phyloP scores from a whole-genome alignment of 768 basidiomycete genomes.

The Mycena leptocephala region DNA sequence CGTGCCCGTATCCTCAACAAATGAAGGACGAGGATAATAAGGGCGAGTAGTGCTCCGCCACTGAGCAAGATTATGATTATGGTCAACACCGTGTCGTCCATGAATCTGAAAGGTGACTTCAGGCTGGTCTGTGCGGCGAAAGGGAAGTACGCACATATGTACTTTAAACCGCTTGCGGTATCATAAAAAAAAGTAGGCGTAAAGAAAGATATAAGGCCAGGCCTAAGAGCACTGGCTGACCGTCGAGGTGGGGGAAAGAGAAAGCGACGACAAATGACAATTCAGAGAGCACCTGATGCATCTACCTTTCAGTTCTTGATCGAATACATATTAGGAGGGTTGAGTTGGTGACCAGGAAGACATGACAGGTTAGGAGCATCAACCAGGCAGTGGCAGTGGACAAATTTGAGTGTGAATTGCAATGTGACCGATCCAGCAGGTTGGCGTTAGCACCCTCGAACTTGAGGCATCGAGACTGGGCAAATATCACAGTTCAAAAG shows the following conservation, averaged over 20 bases:
- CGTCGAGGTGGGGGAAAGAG: neutral
- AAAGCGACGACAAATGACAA: neutral
- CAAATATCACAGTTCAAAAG: too few species aligned
- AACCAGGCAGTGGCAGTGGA: too few species aligned
- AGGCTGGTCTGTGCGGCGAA: neutral
- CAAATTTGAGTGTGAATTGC: too few species aligned
- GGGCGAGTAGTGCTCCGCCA: neutral
- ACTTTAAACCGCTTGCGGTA: constrained; percentile 8
- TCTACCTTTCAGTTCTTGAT: neutral
- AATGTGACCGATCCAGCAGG: too few species aligned
- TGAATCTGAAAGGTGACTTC: neutral
- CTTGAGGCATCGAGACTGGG: too few species aligned
- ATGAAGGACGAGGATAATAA: neutral
- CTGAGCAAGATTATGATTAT: neutral
- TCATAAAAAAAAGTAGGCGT: neutral
- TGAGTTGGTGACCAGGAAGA: neutral
- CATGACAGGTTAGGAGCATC: neutral
- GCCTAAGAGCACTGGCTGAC: neutral
- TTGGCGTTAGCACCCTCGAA: too few species aligned
- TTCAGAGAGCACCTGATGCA: neutral
- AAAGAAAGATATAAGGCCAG: neutral
- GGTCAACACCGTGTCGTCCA: neutral
- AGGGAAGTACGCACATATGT: neutral
- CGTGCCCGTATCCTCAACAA: neutral
- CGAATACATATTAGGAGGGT: neutral